A percentile compares a stretch with the other conserved stretches of the same genome.
Conservation (phyloP, 257 asterid genomes). For the Osmanthus fragrans region DNA sequence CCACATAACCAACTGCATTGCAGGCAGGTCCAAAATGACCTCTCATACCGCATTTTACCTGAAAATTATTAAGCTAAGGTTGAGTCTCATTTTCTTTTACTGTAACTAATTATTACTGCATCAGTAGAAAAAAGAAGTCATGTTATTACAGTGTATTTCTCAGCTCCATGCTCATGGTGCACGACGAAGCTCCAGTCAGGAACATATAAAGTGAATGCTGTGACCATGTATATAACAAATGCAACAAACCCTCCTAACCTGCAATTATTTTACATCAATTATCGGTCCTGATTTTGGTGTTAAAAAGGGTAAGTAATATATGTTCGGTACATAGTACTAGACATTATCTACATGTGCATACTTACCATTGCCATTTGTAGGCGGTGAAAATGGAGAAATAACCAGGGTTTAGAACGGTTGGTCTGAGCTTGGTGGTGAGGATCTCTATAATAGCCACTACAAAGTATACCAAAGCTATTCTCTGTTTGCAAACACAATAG, state of each 20-base stretch:
- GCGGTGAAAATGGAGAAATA: conserved; percentile 70
- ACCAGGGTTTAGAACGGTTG: conserved; percentile 40
- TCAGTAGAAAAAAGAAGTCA: not conserved
- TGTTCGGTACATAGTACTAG: not conserved
- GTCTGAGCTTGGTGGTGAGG: conserved; percentile 65
- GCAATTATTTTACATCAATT: not conserved
- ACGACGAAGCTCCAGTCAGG: conserved; percentile 77
- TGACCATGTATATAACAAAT: conserved; percentile 62
- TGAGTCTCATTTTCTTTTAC: not conserved
- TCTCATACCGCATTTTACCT: conserved; percentile 96
- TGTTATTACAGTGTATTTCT: conserved; percentile 49
- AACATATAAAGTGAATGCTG: conserved; percentile 61
- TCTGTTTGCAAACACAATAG: conserved; percentile 42
- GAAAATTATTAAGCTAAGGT: not conserved
- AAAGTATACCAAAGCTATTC: conserved; percentile 85
- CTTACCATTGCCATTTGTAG: conserved; percentile 88
- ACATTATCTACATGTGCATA: too few species aligned
- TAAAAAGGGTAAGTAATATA: not conserved
- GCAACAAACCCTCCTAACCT: conserved; percentile 78
- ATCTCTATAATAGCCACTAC: conserved; percentile 81
- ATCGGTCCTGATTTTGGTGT: not conserved
- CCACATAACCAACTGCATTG: conserved; percentile 89
- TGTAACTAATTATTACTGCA: not conserved
- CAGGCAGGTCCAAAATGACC: conserved; percentile 93
- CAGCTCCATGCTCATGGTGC: conserved; percentile 19